phyloP scores from a whole-genome alignment of 495 filamentous ascomycete species.

The Sporormia fimetaria region DNA sequence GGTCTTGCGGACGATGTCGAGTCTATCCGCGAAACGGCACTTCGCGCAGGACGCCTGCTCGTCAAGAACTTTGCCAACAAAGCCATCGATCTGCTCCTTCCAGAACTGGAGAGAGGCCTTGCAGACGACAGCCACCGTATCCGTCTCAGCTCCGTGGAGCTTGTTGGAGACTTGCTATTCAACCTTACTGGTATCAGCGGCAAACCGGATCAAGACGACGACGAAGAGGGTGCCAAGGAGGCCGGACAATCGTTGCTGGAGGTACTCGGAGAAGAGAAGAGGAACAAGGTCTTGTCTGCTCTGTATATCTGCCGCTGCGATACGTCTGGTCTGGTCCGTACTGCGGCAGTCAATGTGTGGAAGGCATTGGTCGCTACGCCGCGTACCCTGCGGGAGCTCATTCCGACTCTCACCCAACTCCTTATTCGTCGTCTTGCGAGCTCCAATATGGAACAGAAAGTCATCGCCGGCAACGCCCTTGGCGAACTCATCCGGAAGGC shows the following conservation, averaged over 20 bases:
- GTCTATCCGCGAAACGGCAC: slow-evolving; percentile 83
- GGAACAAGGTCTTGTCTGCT: slow-evolving; percentile 88
- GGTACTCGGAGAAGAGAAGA: slow-evolving; percentile 85
- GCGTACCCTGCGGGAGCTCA: slow-evolving; percentile 83
- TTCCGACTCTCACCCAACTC: slow-evolving; percentile 85
- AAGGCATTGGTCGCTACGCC: slow-evolving; percentile 92
- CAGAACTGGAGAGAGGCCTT: slow-evolving; percentile 88
- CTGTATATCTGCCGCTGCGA: slow-evolving; percentile 97
- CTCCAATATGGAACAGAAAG: slow-evolving; percentile 94
- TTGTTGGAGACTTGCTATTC: slow-evolving; percentile 94
- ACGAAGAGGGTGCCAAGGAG: slow-evolving; percentile 68
- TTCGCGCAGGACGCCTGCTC: slow-evolving; percentile 81
- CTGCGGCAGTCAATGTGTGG: slow-evolving; percentile 87
- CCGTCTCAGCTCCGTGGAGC: slow-evolving; percentile 89
- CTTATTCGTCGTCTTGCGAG: slow-evolving; percentile 90
- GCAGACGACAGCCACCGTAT: slow-evolving; percentile 95
- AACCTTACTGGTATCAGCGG: slow-evolving; percentile 92
- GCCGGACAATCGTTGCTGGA: slow-evolving; percentile 85
- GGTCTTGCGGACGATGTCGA: slow-evolving; percentile 94
- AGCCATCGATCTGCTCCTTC: slow-evolving; percentile 84
- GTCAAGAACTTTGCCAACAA: slow-evolving; percentile 97
- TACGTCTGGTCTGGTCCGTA: slow-evolving; percentile 82
- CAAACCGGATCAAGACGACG: slow-evolving; percentile 66
- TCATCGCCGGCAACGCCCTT: slow-evolving; percentile 92
- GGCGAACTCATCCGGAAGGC: slow-evolving; percentile 95